A percentile compares a stretch with the other conserved stretches of the same genome.
phyloP scores from a whole-genome alignment of 2,329 filamentous ascomycete genomes.

The Phoma sp. region DNA sequence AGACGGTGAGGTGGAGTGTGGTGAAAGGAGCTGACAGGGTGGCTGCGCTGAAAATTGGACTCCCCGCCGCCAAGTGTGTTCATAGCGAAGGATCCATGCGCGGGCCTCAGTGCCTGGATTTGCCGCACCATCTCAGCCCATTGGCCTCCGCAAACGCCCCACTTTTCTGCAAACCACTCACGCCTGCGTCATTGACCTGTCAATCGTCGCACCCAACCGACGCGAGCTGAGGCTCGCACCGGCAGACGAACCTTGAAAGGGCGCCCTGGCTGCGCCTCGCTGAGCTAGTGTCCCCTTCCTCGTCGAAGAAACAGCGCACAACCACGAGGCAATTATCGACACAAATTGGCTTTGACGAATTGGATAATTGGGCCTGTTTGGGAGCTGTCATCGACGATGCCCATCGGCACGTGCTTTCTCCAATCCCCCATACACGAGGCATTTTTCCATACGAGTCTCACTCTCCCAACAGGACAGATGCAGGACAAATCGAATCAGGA shows the following conservation, averaged over 20 bases:
- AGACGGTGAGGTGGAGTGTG: slow-evolving; percentile 13
- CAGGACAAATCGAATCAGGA: not conserved
- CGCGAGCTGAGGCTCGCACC: not conserved
- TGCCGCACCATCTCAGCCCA: slow-evolving; percentile 9
- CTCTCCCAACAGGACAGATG: not conserved
- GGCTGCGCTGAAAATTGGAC: slow-evolving; percentile 19
- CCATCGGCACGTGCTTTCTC: slow-evolving; percentile 9
- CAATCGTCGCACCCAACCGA: slow-evolving; percentile 5
- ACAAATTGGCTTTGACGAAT: not conserved
- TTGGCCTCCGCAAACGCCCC: slow-evolving; percentile 11
- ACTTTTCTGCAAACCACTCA: slow-evolving; percentile 15
- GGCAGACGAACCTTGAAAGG: not conserved
- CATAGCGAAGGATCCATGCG: slow-evolving; percentile 5
- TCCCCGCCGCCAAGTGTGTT: slow-evolving; percentile 18
- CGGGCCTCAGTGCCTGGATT: slow-evolving; percentile 19
- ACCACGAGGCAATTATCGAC: slow-evolving; percentile 8
- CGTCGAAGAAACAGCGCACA: slow-evolving; percentile 4
- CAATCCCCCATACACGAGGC: not conserved
- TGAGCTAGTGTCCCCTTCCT: not conserved
- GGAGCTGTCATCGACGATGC: slow-evolving; percentile 4
- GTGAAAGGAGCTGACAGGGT: slow-evolving; percentile 7
- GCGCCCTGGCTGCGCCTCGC: not conserved
- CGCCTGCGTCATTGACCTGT: slow-evolving; percentile 12
- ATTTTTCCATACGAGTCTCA: slow-evolving; percentile 6
- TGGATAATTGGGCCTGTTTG: not conserved